Evolutionary conservation across 495 filamentous ascomycete species (phyloP).

Genomic region (Talaromyces thailandensis): DNA sequence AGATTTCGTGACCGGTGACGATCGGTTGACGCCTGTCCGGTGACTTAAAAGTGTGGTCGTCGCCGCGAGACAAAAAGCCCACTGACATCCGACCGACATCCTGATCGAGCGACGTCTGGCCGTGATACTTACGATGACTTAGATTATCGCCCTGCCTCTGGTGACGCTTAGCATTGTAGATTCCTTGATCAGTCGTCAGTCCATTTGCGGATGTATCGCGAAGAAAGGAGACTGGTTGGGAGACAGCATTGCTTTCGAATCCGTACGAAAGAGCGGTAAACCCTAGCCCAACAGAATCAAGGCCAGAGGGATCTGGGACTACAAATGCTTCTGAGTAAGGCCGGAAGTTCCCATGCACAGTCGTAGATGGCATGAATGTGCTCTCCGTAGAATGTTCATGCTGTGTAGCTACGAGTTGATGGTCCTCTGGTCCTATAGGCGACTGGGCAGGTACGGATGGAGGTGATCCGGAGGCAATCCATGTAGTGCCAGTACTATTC

Average conservation of each 20-base stretch:
- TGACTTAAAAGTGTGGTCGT: constrained; percentile 5
- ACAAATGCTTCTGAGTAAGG: neutral
- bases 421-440: neutral
- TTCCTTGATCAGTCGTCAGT: neutral
- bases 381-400: neutral
- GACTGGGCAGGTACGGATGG: neutral
- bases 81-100: constrained; percentile 23
- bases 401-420: neutral
- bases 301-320: neutral
- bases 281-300: constrained; percentile 6
- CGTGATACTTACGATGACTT: neutral
- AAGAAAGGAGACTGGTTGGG: constrained; percentile 29
- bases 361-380: neutral
- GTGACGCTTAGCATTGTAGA: neutral
- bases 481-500: neutral
- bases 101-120: neutral
- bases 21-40: neutral
- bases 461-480: neutral
- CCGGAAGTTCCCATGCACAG: neutral
- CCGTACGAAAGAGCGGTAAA: constrained; percentile 23
- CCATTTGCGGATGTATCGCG: constrained; percentile 20
- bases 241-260: constrained; percentile 21
- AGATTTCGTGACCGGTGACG: constrained; percentile 4
- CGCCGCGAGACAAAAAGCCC: constrained; percentile 27
- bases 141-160: neutral